Conservation (phyloP, 2,329 filamentous ascomycete genomes). For the Calonectria ilicicola region DNA sequence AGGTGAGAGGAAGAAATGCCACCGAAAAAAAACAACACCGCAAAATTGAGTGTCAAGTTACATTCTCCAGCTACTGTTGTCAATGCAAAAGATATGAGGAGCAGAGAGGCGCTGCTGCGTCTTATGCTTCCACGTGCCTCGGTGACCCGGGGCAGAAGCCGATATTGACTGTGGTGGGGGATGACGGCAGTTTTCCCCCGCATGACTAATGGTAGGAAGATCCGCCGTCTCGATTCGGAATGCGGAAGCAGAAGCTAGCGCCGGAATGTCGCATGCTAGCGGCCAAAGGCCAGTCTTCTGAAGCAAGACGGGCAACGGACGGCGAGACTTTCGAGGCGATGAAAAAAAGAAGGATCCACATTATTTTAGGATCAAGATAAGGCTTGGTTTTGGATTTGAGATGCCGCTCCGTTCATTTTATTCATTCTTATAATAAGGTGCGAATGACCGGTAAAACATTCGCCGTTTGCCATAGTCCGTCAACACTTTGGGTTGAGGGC, state of each 20-base stretch:
- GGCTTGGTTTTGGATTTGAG: too few relatives aligned
- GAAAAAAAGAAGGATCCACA: not conserved
- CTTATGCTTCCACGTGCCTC: slow-evolving; percentile 28
- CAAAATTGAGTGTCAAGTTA: not conserved
- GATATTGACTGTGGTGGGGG: slow-evolving; percentile 5
- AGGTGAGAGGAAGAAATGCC: not conserved
- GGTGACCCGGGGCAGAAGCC: slow-evolving; percentile 17
- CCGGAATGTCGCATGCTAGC: not conserved
- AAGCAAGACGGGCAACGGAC: slow-evolving; percentile 15
- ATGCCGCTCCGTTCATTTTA: too few relatives aligned
- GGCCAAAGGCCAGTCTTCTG: not conserved
- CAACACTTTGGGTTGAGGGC: too few relatives aligned
- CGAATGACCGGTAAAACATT: too few relatives aligned
- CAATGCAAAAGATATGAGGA: not conserved
- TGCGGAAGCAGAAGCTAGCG: slow-evolving; percentile 4
- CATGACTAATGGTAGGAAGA: slow-evolving; percentile 16
- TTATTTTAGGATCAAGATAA: not conserved
- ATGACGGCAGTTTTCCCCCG: slow-evolving; percentile 21
- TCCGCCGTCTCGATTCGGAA: slow-evolving; percentile 12
- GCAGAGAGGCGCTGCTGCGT: not conserved
- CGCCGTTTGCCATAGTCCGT: too few relatives aligned
- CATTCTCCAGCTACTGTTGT: slow-evolving; percentile 9
- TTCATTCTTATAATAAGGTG: too few relatives aligned
- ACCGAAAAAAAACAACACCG: not conserved
- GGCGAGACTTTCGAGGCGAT: not conserved